phyloP scores from a whole-genome alignment of 768 basidiomycete genomes.

The Termitomyces sp. region DNA sequence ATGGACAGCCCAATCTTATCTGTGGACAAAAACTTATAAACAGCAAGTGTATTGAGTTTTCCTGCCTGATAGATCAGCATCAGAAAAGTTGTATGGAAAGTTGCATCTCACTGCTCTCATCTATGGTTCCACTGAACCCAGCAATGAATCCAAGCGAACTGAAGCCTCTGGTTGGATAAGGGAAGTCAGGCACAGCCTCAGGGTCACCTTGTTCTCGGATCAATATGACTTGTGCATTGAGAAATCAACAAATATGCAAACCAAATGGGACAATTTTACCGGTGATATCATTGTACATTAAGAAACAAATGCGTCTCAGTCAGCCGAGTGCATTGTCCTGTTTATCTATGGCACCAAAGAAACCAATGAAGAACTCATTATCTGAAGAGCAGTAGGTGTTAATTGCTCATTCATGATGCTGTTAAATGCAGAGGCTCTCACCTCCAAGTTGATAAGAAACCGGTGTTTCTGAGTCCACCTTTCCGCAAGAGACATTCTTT shows the following conservation, averaged over 20 bases:
- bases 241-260: not conserved
- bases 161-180: not conserved
- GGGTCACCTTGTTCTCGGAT: not conserved
- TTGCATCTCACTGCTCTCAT: not conserved
- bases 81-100: not conserved
- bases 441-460: no score
- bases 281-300: slow-evolving; percentile 4
- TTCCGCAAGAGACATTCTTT: no score
- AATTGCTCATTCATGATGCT: not conserved
- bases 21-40: slow-evolving; percentile 3
- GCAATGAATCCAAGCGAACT: slow-evolving; percentile 8
- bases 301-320: slow-evolving; percentile 9
- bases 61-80: not conserved
- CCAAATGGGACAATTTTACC: not conserved
- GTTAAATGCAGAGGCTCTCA: not conserved
- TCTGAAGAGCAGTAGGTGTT: not conserved
- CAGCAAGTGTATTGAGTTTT: slow-evolving; percentile 8
- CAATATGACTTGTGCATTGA: not conserved
- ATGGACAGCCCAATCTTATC: not conserved
- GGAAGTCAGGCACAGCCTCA: no score
- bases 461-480: no score
- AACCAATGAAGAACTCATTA: slow-evolving; percentile 8
- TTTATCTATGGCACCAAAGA: slow-evolving; percentile 6
- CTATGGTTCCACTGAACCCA: slow-evolving; percentile 7
- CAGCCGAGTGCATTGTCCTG: not conserved